A percentile compares a stretch with the other conserved stretches of the same genome.
Conservation (phyloP, 805 yeast species). For the Candida adriatica region DNA sequence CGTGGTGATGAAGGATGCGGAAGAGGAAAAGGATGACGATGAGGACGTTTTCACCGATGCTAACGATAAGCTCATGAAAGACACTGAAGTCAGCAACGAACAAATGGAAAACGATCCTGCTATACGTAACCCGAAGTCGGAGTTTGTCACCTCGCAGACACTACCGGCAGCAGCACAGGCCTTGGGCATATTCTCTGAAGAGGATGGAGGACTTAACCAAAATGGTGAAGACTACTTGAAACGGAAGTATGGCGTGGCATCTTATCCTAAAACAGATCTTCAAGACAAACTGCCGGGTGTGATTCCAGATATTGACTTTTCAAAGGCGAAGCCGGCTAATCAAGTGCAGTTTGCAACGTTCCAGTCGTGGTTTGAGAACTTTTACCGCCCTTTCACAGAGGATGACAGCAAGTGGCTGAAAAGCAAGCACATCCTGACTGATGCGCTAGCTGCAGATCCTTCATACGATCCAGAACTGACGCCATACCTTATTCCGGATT, state of each 20-base stretch:
- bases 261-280: slow-evolving; percentile 79
- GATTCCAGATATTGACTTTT: slow-evolving; percentile 81
- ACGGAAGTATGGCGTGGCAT: slow-evolving; percentile 76
- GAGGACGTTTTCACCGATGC: slow-evolving; percentile 17
- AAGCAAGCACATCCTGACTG: slow-evolving; percentile 52
- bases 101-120: slow-evolving; percentile 48
- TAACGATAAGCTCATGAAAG: slow-evolving; percentile 4
- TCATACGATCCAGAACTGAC: slow-evolving; percentile 60
- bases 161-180: slow-evolving; percentile 59
- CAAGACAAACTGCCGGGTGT: slow-evolving; percentile 76
- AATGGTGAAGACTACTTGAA: slow-evolving; percentile 72
- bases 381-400: slow-evolving; percentile 66
- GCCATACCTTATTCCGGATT: slow-evolving; percentile 76
- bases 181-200: slow-evolving; percentile 60
- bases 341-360: slow-evolving; percentile 91
- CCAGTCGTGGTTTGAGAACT: slow-evolving; percentile 78
- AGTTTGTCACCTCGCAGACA: slow-evolving; percentile 64
- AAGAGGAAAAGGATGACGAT: slow-evolving; percentile 6
- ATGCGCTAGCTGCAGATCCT: slow-evolving; percentile 29
- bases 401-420: slow-evolving; percentile 76
- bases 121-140: slow-evolving; percentile 66
- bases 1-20: slow-evolving; percentile 1
- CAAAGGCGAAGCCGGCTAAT: slow-evolving; percentile 75
- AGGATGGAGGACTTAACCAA: slow-evolving; percentile 46
- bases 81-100: slow-evolving; percentile 13